Evolutionary conservation across 139 green algal species (phyloP).

Genomic region (Picochlorum sp.): DNA sequence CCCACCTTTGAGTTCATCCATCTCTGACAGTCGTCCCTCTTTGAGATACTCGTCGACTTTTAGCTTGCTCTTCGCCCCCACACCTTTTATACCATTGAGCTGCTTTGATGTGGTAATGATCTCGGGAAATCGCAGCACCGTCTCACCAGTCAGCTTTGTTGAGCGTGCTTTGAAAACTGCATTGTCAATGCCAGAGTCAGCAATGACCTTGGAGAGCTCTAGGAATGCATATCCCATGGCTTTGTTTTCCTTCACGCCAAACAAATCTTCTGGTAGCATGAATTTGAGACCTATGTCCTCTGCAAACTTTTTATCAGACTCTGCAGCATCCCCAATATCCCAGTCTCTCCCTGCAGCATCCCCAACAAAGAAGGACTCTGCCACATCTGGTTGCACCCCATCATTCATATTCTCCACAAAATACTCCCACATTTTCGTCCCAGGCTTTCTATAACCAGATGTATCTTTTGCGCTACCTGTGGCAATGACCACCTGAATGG

Average conservation of each 20-base stretch:
- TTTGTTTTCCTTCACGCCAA: slow-evolving; percentile 33
- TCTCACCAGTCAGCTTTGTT: slow-evolving; percentile 1
- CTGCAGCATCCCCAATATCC: slow-evolving; percentile 24
- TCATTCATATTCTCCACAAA: slow-evolving; percentile 48
- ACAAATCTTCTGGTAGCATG: slow-evolving; percentile 41
- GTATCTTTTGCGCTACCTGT: slow-evolving; percentile 28
- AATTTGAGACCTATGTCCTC: slow-evolving; percentile 41
- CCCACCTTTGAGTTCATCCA: slow-evolving; percentile 13
- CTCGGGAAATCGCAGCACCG: background rate
- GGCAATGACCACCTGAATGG: slow-evolving; percentile 16
- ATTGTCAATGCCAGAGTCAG: slow-evolving; percentile 2
- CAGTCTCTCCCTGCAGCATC: slow-evolving; percentile 46
- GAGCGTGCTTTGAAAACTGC: slow-evolving; percentile 14
- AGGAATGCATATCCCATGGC: slow-evolving; percentile 11
- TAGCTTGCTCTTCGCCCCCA: slow-evolving; percentile 5
- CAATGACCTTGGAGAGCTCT: slow-evolving; percentile 8
- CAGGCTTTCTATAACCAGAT: slow-evolving; percentile 49
- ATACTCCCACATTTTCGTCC: slow-evolving; percentile 62
- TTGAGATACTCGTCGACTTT: slow-evolving; percentile 23
- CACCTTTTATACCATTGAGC: slow-evolving; percentile 16
- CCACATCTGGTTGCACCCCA: slow-evolving; percentile 39
- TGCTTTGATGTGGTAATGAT: slow-evolving; percentile 15
- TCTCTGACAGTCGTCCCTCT: slow-evolving; percentile 8
- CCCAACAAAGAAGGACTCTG: slow-evolving; percentile 54
- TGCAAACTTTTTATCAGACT: slow-evolving; percentile 39